Conservation (phyloP, 805 yeast species). For the Yarrowia sp. region DNA sequence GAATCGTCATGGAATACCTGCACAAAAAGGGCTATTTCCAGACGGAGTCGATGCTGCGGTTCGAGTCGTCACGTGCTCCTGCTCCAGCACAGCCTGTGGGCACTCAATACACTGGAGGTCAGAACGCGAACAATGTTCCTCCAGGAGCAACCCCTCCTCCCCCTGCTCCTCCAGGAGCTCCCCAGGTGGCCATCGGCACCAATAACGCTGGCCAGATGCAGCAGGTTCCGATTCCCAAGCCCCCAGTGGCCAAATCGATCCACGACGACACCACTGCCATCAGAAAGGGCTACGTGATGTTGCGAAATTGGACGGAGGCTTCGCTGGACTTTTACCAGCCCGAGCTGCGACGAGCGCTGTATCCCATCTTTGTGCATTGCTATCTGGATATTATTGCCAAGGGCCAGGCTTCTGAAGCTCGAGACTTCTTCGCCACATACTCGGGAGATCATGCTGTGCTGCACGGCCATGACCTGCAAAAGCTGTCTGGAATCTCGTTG, state of each 20-base stretch:
- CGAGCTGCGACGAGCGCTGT: conserved; percentile 80
- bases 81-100: conserved; percentile 44
- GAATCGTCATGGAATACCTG: conserved; percentile 90
- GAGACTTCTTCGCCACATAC: conserved; percentile 76
- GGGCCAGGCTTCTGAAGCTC: conserved; percentile 63
- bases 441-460: conserved; percentile 72
- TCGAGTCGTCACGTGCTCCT: conserved; percentile 61
- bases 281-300: conserved; percentile 76
- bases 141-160: conserved; percentile 39
- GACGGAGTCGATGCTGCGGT: conserved; percentile 91
- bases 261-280: conserved; percentile 42
- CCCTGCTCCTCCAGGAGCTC: conserved; percentile 39
- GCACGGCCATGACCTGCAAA: conserved; percentile 79
- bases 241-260: conserved; percentile 39
- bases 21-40: conserved; percentile 92
- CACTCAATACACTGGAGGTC: conserved; percentile 42
- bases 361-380: conserved; percentile 92
- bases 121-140: conserved; percentile 40
- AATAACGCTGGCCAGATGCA: conserved; percentile 41
- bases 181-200: conserved; percentile 48
- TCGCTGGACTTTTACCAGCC: conserved; percentile 90
- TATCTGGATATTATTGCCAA: conserved; percentile 79
- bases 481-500: conserved; percentile 74
- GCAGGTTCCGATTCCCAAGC: conserved; percentile 36
- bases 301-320: conserved; percentile 87